Conservation (phyloP, 805 yeast genomes). For the Kregervanrija fluxuum region DNA sequence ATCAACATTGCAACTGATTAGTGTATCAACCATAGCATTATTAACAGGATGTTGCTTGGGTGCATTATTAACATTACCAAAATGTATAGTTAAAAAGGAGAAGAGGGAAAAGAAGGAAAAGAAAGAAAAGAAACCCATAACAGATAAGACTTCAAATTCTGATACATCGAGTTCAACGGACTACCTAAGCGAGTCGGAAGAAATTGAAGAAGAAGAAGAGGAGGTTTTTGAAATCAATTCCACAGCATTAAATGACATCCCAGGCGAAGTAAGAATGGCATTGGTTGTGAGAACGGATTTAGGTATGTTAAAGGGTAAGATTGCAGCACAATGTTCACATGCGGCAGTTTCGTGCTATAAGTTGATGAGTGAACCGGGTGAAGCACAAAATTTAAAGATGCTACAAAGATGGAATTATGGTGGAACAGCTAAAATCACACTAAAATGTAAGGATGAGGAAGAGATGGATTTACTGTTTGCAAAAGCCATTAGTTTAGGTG, state of each 20-base stretch:
- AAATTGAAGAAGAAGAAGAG: conserved; percentile 30
- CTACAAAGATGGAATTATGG: conserved; percentile 68
- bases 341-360: conserved; percentile 92
- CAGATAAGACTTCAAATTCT: conserved; percentile 4
- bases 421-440: conserved; percentile 93
- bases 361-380: conserved; percentile 46
- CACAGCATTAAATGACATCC: conserved; percentile 50
- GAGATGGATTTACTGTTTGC: conserved; percentile 73
- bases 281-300: conserved; percentile 82
- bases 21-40: conserved; percentile 21
- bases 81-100: background rate
- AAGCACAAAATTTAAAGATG: conserved; percentile 53
- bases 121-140: background rate
- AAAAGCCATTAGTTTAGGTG: conserved; percentile 69
- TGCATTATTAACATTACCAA: conserved; percentile 16
- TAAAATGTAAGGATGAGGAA: conserved; percentile 64
- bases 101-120: background rate
- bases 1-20: conserved; percentile 2
- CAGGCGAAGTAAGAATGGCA: conserved; percentile 83
- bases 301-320: conserved; percentile 90
- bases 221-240: conserved; percentile 51
- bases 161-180: conserved; percentile 20
- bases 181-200: conserved; percentile 20
- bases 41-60: conserved; percentile 26
- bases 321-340: conserved; percentile 96